Conservation (phyloP, 192 early-diverging fungal species). For the Umbelopsis sp. region DNA sequence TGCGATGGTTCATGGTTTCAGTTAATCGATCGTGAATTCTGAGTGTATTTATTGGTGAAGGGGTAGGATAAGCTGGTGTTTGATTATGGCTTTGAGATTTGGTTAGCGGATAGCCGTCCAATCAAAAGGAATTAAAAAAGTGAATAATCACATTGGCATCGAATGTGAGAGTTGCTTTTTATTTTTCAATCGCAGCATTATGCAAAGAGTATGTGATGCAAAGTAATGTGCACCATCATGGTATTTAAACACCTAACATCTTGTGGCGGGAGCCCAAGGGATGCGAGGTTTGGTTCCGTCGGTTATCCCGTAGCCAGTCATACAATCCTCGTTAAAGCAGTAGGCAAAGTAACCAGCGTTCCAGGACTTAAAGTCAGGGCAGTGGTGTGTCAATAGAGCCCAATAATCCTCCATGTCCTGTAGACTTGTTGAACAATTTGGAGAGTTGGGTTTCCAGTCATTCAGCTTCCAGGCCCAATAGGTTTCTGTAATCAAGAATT, state of each 20-base stretch:
- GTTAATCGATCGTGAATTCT: too few species aligned
- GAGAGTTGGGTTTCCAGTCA: constrained; percentile 9
- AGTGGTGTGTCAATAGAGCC: constrained; percentile 3
- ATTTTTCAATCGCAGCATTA: too few species aligned
- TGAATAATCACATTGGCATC: too few species aligned
- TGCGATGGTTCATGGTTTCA: too few species aligned
- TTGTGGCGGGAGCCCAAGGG: background rate
- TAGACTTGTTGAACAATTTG: background rate
- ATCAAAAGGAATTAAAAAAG: too few species aligned
- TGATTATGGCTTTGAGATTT: too few species aligned
- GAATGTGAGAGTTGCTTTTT: too few species aligned
- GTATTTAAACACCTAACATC: background rate
- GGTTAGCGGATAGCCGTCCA: too few species aligned
- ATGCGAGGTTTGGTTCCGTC: constrained; percentile 1
- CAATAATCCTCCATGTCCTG: background rate
- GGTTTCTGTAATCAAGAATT: constrained; percentile 3
- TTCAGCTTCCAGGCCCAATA: constrained; percentile 11
- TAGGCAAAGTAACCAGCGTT: constrained; percentile 17
- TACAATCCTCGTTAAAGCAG: constrained; percentile 13
- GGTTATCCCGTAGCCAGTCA: constrained; percentile 9
- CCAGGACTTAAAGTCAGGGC: background rate
- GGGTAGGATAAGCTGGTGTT: too few species aligned
- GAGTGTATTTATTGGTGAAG: too few species aligned
- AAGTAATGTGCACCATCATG: too few species aligned
- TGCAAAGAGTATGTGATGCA: too few species aligned